A percentile compares a stretch with the other conserved stretches of the same genome.
Conservation (phyloP, 2,329 filamentous ascomycete species). For the Phaeomoniella chlamydospora region DNA sequence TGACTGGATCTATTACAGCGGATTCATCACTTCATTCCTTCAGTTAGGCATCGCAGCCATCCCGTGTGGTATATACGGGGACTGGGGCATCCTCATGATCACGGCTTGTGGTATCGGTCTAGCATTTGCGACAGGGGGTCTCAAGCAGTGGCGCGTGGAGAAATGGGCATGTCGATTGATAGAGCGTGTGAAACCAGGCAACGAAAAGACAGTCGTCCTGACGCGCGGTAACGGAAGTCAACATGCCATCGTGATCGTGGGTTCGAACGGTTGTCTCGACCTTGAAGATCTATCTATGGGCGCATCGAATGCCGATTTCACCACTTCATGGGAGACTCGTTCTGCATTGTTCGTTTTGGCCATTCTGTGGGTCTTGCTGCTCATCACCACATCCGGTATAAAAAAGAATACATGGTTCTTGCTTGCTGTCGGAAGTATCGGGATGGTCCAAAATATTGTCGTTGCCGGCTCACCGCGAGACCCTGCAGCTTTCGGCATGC, state of each 20-base stretch:
- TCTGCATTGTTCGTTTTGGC: constrained; percentile 13
- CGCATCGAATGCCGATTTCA: constrained; percentile 6
- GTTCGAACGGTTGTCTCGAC: constrained; percentile 19
- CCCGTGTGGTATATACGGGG: constrained; percentile 15
- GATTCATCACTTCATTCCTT: constrained; percentile 9
- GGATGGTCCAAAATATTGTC: constrained; percentile 25
- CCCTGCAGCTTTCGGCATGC: constrained; percentile 17
- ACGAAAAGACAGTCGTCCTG: constrained; percentile 18
- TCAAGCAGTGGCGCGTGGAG: constrained; percentile 29
- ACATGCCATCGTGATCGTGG: constrained; percentile 24
- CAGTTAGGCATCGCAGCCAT: constrained; percentile 20
- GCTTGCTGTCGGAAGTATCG: constrained; percentile 23
- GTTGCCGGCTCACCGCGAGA: constrained; percentile 17
- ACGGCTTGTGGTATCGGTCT: constrained; percentile 23
- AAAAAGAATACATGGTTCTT: constrained; percentile 25
- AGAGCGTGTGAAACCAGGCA: constrained; percentile 4
- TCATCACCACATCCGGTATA: constrained; percentile 23
- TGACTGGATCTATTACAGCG: constrained; percentile 13
- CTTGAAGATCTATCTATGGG: constrained; percentile 26
- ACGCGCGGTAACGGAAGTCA: constrained; percentile 26
- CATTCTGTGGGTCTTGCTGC: constrained; percentile 23
- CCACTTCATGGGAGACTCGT: constrained; percentile 8
- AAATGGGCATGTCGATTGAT: constrained; percentile 29
- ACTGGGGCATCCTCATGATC: constrained; percentile 27
- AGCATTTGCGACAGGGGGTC: constrained; percentile 16